A percentile compares a stretch with the other conserved stretches of the same genome.
Evolutionary conservation across 2,329 filamentous ascomycete species (phyloP).

Genomic region (Xylaria sp.): DNA sequence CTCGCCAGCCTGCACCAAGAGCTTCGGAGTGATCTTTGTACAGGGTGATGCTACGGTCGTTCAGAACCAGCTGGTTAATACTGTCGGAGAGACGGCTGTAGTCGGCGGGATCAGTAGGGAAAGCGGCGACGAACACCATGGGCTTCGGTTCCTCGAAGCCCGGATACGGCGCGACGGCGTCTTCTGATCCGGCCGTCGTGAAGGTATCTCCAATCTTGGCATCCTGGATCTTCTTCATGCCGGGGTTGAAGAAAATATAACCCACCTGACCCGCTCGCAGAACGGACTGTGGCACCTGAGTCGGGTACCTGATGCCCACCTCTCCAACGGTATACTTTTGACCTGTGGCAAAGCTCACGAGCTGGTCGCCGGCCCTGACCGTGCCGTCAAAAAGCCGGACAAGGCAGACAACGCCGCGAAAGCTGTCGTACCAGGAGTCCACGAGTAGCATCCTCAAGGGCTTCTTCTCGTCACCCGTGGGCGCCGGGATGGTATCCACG

Average conservation of each 20-base stretch:
- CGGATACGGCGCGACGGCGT: constrained; percentile 80
- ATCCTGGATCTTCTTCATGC: constrained; percentile 96
- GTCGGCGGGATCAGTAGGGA: constrained; percentile 90
- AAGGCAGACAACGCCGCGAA: constrained; percentile 90
- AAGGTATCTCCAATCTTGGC: constrained; percentile 97
- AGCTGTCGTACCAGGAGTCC: constrained; percentile 98
- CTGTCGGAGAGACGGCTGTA: constrained; percentile 90
- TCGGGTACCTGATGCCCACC: constrained; percentile 95
- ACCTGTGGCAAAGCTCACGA: constrained; percentile 89
- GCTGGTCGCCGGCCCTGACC: constrained; percentile 82
- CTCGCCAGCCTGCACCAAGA: constrained; percentile 89
- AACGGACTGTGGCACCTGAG: constrained; percentile 81
- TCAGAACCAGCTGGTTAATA: constrained; percentile 91
- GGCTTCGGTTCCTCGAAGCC: constrained; percentile 98
- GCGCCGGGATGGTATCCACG: constrained; percentile 84
- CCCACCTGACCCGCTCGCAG: constrained; percentile 94
- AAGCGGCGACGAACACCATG: constrained; percentile 98
- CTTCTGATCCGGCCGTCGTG: constrained; percentile 82
- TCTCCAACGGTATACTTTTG: constrained; percentile 94
- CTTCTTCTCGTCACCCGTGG: constrained; percentile 76
- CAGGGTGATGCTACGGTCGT: constrained; percentile 93
- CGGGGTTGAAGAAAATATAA: constrained; percentile 96
- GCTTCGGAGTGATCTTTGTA: constrained; percentile 96
- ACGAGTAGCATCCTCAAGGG: constrained; percentile 88
- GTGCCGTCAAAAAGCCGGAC: constrained; percentile 92